A percentile compares a stretch with the other conserved stretches of the same genome.
Conservation (phyloP, 345 rosid genomes). For the Bruguiera sexangula region DNA sequence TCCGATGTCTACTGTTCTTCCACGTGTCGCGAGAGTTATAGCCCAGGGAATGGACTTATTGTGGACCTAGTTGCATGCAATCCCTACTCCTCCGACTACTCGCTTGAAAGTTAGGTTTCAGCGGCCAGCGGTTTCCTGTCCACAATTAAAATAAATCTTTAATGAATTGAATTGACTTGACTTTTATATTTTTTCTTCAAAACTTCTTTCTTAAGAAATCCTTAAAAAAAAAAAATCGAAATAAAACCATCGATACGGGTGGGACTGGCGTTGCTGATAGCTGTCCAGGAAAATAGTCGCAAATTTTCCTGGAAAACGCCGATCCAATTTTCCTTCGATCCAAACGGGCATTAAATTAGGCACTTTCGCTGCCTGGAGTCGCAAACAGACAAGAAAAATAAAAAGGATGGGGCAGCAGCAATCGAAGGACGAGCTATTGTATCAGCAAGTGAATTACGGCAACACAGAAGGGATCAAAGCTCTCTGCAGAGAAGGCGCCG, state of each 20-base stretch:
- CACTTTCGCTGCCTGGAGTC: neutral
- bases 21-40: too few relatives aligned
- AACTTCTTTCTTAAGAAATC: slow-evolving; percentile 13
- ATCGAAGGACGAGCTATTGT: slow-evolving; percentile 86
- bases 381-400: neutral
- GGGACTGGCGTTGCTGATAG: too few relatives aligned
- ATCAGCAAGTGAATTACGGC: slow-evolving; percentile 72
- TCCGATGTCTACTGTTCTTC: too few relatives aligned
- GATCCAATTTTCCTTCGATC: neutral
- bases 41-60: too few relatives aligned
- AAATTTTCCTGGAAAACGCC: slow-evolving; percentile 5
- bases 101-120: neutral
- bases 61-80: too few relatives aligned
- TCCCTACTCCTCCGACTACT: too few relatives aligned
- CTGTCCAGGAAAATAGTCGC: neutral
- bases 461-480: slow-evolving; percentile 75
- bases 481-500: slow-evolving; percentile 74
- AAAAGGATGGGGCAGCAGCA: slow-evolving; percentile 82
- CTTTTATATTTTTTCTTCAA: neutral
- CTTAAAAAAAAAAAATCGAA: neutral
- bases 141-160: neutral
- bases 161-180: neutral
- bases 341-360: neutral
- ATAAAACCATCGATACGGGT: neutral
- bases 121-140: neutral